Base-by-base conservation (phyloP, 208 protist genomes). In the Leishmania martiniquensis region DNA sequence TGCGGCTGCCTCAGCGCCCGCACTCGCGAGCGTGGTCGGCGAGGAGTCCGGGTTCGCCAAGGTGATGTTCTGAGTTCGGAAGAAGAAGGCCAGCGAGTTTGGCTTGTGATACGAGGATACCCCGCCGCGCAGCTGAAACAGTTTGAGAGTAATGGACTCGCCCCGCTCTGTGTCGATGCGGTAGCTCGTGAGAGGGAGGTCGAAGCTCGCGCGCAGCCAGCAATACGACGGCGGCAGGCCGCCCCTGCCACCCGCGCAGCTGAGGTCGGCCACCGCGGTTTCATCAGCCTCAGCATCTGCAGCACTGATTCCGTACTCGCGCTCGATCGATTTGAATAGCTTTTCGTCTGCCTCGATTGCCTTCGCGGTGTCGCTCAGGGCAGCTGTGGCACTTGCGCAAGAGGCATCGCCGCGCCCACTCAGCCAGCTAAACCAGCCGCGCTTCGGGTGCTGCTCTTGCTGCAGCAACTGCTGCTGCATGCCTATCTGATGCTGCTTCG, bases 1-100 rank as follows among this genome's bases (percentile, higher is more conserved):
- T 55, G 54, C 55, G 12, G 54, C 37, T 34, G 75, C 69, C 1
- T 69, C 29, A n/a, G 66, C 25, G 34, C 66, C 25, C 15, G 34
- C 13, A 44, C 37, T 37, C 13, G 17, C 5, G 68, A 44, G 25
- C 44, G 65, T 32, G 2, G 67, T 49, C 17, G 62, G 67, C 1
- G 57, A 49, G 45, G 63, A 15, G n/a, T 82, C 72, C 29, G 87
- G 88, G 72, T 96, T 95, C 20, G 85, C 87, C 37, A 97, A 70
- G 4, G 83, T 93, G n/a, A 96, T 49, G 72, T 95, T 93, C 52
- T 95, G 84, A 34, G 89, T 84, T 47, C 87, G 69, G 45, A 94
- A 85, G 70, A 84, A 85, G 60, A 97, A 85, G 29, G 88, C 78
- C 12, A 85, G 42, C n/a, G 91, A 92, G 69, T 84, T 79, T 0